phyloP scores from a whole-genome alignment of 306 rosid genomes.

The Coriaria nepalensis region DNA sequence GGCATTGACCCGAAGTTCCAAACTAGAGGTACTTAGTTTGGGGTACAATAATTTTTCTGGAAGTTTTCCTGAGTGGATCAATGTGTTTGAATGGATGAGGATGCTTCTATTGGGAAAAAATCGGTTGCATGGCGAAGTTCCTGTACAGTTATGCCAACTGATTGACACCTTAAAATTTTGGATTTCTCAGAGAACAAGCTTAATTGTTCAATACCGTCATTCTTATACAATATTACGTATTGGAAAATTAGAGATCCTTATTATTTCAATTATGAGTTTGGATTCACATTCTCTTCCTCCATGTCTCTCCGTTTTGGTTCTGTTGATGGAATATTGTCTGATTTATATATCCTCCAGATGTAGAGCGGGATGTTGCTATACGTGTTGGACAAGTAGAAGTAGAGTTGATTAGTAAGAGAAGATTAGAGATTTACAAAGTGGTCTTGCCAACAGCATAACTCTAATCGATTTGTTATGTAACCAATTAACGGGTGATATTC shows the following conservation, averaged over 20 bases:
- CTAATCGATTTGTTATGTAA: slow-evolving; percentile 7
- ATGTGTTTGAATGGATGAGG: not conserved
- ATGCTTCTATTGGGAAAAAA: not conserved
- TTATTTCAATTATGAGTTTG: too few relatives aligned
- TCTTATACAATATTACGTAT: slow-evolving; percentile 1
- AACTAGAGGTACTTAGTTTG: not conserved
- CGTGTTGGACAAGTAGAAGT: not conserved
- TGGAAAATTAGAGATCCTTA: not conserved
- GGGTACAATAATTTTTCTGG: slow-evolving; percentile 2
- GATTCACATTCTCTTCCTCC: too few relatives aligned
- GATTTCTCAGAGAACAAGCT: slow-evolving; percentile 7
- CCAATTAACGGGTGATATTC: slow-evolving; percentile 1
- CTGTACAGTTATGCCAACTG: too few relatives aligned
- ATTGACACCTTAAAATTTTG: not conserved
- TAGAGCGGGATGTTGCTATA: too few relatives aligned
- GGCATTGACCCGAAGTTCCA: not conserved
- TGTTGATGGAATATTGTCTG: too few relatives aligned
- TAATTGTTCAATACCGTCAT: slow-evolving; percentile 5
- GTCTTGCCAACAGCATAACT: not conserved
- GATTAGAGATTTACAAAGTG: not conserved
- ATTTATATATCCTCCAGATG: too few relatives aligned
- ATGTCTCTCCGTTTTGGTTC: too few relatives aligned
- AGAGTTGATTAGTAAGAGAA: not conserved
- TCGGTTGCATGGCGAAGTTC: slow-evolving; percentile 1
- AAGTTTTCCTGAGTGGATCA: not conserved